These are phyloP conservation scores for Paramecium sexaurelia DNA, from an alignment of 73 alveolate genomes.

Conservation along the genomic window DNA sequence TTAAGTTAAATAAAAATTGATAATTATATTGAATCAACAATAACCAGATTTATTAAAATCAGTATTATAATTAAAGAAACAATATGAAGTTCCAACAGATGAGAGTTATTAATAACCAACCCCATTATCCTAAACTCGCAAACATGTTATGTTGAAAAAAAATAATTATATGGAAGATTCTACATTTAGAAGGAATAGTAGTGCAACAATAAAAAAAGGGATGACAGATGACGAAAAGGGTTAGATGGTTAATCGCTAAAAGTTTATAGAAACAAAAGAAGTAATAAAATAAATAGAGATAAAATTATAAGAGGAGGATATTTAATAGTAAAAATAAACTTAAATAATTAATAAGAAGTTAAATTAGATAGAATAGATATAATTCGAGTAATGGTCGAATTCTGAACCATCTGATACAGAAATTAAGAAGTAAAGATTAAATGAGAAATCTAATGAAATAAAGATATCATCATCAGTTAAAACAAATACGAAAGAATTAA, in stretches of 20 bases:
- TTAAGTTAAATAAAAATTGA: background rate
- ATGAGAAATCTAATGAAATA: background rate
- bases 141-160: background rate
- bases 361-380: background rate
- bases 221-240: background rate
- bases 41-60: background rate
- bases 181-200: background rate
- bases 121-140: background rate
- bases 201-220: background rate
- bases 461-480: background rate
- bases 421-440: background rate
- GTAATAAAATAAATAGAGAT: background rate
- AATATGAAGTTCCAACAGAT: constrained; percentile 29
- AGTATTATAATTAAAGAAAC: background rate
- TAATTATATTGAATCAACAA: background rate
- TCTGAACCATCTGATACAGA: constrained; percentile 61
- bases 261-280: background rate
- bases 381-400: constrained; percentile 13
- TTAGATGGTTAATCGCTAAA: background rate
- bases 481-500: background rate
- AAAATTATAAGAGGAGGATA: background rate
- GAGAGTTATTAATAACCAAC: background rate
- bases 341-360: background rate
- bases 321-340: background rate
- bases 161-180: constrained; percentile 17